These are phyloP conservation scores for Geranomyces variabilis DNA, from an alignment of 192 early-diverging fungal species.

Conservation along the genomic window DNA sequence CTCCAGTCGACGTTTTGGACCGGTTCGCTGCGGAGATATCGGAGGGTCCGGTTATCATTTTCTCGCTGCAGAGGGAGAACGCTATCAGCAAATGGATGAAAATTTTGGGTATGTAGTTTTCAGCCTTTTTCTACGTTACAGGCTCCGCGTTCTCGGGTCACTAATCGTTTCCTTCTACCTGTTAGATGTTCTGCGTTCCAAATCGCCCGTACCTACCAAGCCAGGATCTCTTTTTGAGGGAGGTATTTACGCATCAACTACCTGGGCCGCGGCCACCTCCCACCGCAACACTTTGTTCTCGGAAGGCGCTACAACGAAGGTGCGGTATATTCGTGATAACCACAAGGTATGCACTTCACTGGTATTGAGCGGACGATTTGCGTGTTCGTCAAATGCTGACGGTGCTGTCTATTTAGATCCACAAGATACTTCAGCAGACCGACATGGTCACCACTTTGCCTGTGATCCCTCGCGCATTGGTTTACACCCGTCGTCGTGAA, in stretches of 20 bases:
- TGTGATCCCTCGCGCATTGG: constrained; percentile 2
- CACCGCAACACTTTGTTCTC: constrained; percentile 18
- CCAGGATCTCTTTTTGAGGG: constrained; percentile 10
- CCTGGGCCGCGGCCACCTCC: not conserved
- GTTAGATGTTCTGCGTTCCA: not conserved
- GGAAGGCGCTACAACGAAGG: constrained; percentile 14
- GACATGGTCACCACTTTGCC: constrained; percentile 12
- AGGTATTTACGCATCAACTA: constrained; percentile 3
- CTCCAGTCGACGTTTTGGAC: not conserved
- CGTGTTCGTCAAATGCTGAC: not conserved
- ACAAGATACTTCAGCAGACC: constrained; percentile 6
- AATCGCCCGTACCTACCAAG: no score
- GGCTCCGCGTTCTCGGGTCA: no score
- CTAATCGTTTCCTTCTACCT: not conserved
- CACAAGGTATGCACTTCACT: constrained; percentile 2
- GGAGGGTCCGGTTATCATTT: constrained; percentile 14
- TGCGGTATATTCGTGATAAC: constrained; percentile 16
- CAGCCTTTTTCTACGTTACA: no score
- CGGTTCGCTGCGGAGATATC: constrained; percentile 13
- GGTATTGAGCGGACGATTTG: not conserved
- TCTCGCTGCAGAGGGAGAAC: constrained; percentile 17
- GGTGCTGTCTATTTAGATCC: constrained; percentile 1
- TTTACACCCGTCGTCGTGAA: constrained; percentile 14
- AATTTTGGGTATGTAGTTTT: constrained; percentile 13
- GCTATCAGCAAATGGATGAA: constrained; percentile 13